Conservation (phyloP, 768 basidiomycete species). For the Mycena chlorophos region DNA sequence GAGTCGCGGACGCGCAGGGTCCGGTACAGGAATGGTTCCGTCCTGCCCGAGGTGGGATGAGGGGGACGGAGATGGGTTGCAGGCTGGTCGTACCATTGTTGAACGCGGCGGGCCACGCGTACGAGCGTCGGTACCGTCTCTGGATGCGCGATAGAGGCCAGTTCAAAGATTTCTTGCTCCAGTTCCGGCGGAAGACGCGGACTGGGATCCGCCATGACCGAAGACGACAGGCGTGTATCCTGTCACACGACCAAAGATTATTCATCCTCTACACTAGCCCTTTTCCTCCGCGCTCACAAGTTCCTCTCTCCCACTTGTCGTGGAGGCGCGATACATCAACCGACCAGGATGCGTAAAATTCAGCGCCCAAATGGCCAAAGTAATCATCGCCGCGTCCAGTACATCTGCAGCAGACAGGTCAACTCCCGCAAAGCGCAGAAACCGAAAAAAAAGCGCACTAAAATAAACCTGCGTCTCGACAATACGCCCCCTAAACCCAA, state of each 20-base stretch:
- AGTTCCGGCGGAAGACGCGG: neutral
- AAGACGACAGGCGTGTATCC: no score
- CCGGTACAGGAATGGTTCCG: neutral
- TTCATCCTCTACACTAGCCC: neutral
- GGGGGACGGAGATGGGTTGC: neutral
- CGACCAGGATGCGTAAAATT: conserved; percentile 4
- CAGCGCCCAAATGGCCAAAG: neutral
- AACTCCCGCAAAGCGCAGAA: neutral
- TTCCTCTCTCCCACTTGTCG: neutral
- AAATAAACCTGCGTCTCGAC: conserved; percentile 5
- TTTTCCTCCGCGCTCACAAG: neutral
- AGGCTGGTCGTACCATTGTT: neutral
- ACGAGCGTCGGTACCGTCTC: neutral
- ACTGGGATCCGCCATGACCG: no score
- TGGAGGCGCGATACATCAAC: neutral
- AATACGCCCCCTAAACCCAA: conserved; percentile 1
- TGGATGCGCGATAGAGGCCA: neutral
- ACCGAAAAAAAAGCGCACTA: neutral
- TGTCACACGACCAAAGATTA: no score
- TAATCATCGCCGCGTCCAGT: conserved; percentile 6
- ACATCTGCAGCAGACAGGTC: neutral
- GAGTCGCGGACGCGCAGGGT: neutral
- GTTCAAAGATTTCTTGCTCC: neutral
- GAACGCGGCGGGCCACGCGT: neutral
- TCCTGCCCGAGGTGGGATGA: neutral